Evolutionary conservation across 2,329 filamentous ascomycete species (phyloP).

Genomic region (Pseudogymnoascus sp.): DNA sequence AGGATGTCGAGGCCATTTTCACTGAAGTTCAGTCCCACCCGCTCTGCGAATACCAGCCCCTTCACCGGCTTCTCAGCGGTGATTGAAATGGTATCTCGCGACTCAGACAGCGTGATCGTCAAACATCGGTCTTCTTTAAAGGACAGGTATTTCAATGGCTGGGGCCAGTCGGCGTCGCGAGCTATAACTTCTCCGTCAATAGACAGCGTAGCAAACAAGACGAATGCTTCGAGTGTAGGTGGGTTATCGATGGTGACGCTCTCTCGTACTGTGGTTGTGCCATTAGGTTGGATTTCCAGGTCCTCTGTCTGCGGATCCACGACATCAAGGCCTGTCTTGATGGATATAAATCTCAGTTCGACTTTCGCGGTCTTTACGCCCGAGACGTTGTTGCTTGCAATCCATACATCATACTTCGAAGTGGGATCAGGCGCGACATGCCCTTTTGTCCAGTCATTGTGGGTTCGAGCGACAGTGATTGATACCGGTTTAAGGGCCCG

Average conservation of each 20-base stretch:
- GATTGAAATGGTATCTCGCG: conserved; percentile 38
- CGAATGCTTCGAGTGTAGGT: not conserved
- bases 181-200: conserved; percentile 44
- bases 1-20: conserved; percentile 61
- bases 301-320: not conserved
- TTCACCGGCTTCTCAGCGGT: conserved; percentile 53
- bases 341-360: not conserved
- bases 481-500: conserved; percentile 32
- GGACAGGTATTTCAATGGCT: conserved; percentile 58
- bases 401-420: not conserved
- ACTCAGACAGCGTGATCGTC: conserved; percentile 39
- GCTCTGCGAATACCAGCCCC: conserved; percentile 51
- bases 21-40: conserved; percentile 47
- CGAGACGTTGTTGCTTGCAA: not conserved
- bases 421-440: not conserved
- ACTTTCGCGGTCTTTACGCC: not conserved
- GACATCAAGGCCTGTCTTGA: not conserved
- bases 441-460: not conserved
- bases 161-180: conserved; percentile 60
- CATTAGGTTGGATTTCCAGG: not conserved
- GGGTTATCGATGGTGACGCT: not conserved
- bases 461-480: not conserved
- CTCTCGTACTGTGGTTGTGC: not conserved
- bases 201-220: conserved; percentile 47
- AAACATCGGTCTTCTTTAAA: conserved; percentile 50